Evolutionary conservation across 176 grass and related monocot species (phyloP), one percentile per base, ranked within the genome.

Genomic region (Raddia distichophylla): DNA sequence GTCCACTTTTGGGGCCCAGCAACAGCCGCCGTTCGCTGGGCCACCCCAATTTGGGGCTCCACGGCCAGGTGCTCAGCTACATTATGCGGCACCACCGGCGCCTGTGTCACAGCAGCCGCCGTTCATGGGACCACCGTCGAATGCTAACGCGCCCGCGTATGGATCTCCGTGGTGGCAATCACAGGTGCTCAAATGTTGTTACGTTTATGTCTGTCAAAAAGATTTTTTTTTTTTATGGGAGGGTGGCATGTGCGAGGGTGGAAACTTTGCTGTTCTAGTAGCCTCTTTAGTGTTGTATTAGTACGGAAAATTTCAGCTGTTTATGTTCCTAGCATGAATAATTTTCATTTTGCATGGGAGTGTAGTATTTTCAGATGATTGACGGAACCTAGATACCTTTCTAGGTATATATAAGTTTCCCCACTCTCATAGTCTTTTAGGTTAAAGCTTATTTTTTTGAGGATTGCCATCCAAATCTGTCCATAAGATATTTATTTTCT

Each of bases 31-130:
- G 2, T 74, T 74, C 1, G 22, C 20, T 18, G 86, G 78, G 44
- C 58, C 79, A 6, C 82, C 83, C 4, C 88, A 82, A 47, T 94
- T 89, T 83, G 70, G 82, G 2, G 81, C 47, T 76, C 78, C 56
- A 19, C 48, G 35, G 11, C 52, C 72, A 12, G 73, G 70, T 40
- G 64, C 53, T 16, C 87, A 87, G 19, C 64, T 73, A 16, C 83
- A 75, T 74, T 91, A 75, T 78, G 8, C 52, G 50, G 63, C 62
- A 76, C 84, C 78, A 65, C 15, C 89, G 2, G 74, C 27, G 0
- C 46, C 48, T 4, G 0, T 60, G 58, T 47, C 63, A 63, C 85
- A 76, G 62, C 80, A 76, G 79, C n/a, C 60, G 19, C 71, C 82
- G 2, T 90, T 76, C 63, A 81, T 80, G 49, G 87, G 77, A 11